Evolutionary conservation across 805 yeast genomes (phyloP).

Genomic region (Vanderwaltozyma tropicalis): DNA sequence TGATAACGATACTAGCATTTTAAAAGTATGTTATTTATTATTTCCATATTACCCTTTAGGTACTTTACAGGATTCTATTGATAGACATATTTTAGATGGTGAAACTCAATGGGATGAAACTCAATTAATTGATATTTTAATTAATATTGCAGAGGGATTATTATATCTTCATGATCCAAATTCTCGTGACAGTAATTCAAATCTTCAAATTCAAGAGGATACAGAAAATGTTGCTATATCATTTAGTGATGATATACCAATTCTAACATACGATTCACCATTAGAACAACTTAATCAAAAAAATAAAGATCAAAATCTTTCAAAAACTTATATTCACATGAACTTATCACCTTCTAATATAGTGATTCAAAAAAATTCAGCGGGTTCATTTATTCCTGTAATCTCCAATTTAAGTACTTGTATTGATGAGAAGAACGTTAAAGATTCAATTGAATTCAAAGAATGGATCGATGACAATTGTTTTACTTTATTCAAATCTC

Average conservation of each 20-base stretch:
- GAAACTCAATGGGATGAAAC: slow-evolving; percentile 41
- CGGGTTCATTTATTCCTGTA: slow-evolving; percentile 40
- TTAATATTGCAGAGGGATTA: slow-evolving; percentile 66
- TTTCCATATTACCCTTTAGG: slow-evolving; percentile 69
- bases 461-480: slow-evolving; percentile 71
- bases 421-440: slow-evolving; percentile 44
- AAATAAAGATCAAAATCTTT: slow-evolving; percentile 4
- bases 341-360: slow-evolving; percentile 87
- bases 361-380: slow-evolving; percentile 63
- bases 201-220: slow-evolving; percentile 2
- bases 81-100: slow-evolving; percentile 47
- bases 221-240: slow-evolving; percentile 12
- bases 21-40: slow-evolving; percentile 56
- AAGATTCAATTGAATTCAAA: slow-evolving; percentile 64
- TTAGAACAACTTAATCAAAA: slow-evolving; percentile 3
- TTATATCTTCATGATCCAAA: slow-evolving; percentile 52
- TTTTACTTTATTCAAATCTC: slow-evolving; percentile 80
- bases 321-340: slow-evolving; percentile 54
- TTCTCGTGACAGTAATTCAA: slow-evolving; percentile 8
- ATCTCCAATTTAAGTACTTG: slow-evolving; percentile 81
- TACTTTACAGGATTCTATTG: slow-evolving; percentile 74
- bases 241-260: slow-evolving; percentile 20
- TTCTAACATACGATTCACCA: slow-evolving; percentile 11
- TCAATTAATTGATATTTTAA: slow-evolving; percentile 51
- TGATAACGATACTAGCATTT: not conserved